Conservation (phyloP, 176 grass and related monocot species). For the Eleusine indica region DNA sequence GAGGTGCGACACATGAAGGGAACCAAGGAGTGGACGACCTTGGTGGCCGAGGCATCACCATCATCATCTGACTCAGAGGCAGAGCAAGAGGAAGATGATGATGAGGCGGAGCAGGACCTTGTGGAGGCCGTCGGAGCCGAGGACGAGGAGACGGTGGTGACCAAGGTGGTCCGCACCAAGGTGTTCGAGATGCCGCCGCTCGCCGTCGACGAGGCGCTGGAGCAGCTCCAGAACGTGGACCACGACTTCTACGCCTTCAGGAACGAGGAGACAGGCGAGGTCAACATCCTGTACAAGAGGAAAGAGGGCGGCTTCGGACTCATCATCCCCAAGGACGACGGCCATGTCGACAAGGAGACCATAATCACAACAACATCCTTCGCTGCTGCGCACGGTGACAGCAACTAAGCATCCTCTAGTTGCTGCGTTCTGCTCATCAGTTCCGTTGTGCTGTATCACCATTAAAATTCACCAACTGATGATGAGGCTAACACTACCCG, state of each 20-base stretch:
- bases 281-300: slow-evolving; percentile 94
- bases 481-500: too few species aligned
- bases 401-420: background rate
- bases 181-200: slow-evolving; percentile 94
- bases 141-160: slow-evolving; percentile 57
- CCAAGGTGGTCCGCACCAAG: slow-evolving; percentile 90
- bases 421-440: too few species aligned
- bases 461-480: too few species aligned
- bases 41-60: too few species aligned
- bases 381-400: background rate
- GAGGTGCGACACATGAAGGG: slow-evolving; percentile 65
- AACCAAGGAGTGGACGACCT: slow-evolving; percentile 32
- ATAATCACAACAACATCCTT: background rate
- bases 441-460: too few species aligned
- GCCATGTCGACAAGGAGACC: slow-evolving; percentile 45
- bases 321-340: slow-evolving; percentile 84
- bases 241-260: slow-evolving; percentile 90
- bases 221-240: slow-evolving; percentile 81
- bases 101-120: slow-evolving; percentile 28
- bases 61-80: background rate
- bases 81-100: background rate
- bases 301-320: slow-evolving; percentile 70
- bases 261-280: slow-evolving; percentile 78
- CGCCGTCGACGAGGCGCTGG: slow-evolving; percentile 80
- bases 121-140: slow-evolving; percentile 41